Conservation (phyloP, 2,329 filamentous ascomycete species). For the Drechslera avenae region DNA sequence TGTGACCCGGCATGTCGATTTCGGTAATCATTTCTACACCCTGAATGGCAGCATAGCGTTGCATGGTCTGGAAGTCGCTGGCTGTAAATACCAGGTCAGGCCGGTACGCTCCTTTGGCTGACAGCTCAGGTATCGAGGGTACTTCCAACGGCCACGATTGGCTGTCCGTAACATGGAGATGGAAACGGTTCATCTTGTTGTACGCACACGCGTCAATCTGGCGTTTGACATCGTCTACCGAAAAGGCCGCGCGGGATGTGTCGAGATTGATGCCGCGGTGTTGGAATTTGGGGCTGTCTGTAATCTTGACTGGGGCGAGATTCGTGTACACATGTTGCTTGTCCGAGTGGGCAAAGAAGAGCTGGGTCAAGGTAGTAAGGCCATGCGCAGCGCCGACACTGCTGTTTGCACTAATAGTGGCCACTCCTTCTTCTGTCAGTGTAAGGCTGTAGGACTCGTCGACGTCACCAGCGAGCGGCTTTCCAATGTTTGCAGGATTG, state of each 20-base stretch:
- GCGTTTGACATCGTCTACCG: constrained; percentile 68
- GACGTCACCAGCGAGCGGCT: constrained; percentile 65
- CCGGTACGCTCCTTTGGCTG: constrained; percentile 74
- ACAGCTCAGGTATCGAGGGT: constrained; percentile 72
- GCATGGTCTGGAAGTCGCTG: constrained; percentile 67
- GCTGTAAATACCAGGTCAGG: constrained; percentile 70
- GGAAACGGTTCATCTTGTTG: constrained; percentile 83
- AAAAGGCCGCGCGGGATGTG: constrained; percentile 73
- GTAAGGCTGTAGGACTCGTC: constrained; percentile 78
- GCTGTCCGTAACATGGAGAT: constrained; percentile 80
- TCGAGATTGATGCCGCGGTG: constrained; percentile 84
- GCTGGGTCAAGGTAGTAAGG: constrained; percentile 77
- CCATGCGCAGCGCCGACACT: constrained; percentile 72
- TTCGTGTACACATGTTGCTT: constrained; percentile 67
- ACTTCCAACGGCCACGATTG: constrained; percentile 88
- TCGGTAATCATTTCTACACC: constrained; percentile 76
- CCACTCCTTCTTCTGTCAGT: constrained; percentile 63
- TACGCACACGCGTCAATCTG: constrained; percentile 77
- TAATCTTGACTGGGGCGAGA: constrained; percentile 71
- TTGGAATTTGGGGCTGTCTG: constrained; percentile 73
- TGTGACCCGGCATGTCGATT: constrained; percentile 83
- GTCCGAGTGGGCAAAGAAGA: constrained; percentile 74
- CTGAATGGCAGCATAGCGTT: constrained; percentile 70
- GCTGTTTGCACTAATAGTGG: constrained; percentile 67
- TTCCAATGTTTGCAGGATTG: constrained; percentile 62